Conservation (phyloP, 2,329 filamentous ascomycete genomes). For the Cladosporium sp. region DNA sequence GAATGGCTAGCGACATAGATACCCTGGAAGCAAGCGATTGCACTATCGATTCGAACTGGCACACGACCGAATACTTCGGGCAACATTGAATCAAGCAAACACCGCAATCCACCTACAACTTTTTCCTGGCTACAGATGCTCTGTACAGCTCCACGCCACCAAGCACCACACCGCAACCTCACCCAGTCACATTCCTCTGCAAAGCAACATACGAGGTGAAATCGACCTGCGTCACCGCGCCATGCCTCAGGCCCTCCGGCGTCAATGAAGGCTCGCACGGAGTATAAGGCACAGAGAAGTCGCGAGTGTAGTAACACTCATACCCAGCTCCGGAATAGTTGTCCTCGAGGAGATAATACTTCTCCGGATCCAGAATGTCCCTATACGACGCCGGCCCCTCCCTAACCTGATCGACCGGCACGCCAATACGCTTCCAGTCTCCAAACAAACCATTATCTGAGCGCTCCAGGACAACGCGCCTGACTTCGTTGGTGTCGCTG, state of each 20-base stretch:
- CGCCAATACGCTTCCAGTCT: neutral
- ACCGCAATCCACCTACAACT: too few relatives aligned
- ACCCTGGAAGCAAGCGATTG: constrained; percentile 2
- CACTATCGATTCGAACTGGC: neutral
- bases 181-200: constrained; percentile 1
- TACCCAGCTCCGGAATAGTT: neutral
- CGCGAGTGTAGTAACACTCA: neutral
- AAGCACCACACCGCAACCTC: neutral
- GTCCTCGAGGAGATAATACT: constrained; percentile 5
- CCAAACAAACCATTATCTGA: neutral
- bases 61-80: neutral
- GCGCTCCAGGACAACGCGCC: neutral
- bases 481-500: constrained; percentile 12
- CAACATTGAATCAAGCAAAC: neutral
- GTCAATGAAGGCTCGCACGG: neutral
- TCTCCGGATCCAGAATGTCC: constrained; percentile 5
- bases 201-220: neutral
- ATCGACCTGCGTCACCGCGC: neutral
- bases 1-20: constrained; percentile 13
- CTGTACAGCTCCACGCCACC: too few relatives aligned
- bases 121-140: too few relatives aligned
- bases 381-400: constrained; percentile 1
- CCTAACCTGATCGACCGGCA: neutral
- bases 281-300: neutral
- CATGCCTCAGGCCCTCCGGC: constrained; percentile 1